Conservation (phyloP, 176 grass and related monocot species). For the Rhipidocladum racemiflorum region DNA sequence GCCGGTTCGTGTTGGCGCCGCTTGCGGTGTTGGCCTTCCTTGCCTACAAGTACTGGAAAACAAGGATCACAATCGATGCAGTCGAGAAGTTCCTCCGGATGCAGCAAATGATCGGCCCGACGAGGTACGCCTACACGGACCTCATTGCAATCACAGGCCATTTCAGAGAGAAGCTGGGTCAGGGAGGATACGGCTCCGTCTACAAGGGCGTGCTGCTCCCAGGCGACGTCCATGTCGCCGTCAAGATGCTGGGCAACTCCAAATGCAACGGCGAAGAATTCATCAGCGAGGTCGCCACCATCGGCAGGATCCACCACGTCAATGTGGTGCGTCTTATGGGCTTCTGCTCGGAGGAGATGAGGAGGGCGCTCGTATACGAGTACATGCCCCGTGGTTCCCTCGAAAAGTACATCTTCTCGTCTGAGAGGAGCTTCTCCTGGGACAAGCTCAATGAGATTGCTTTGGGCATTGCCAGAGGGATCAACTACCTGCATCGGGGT, state of each 20-base stretch:
- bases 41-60: constrained; percentile 37
- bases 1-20: constrained; percentile 19
- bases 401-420: constrained; percentile 46
- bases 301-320: constrained; percentile 52
- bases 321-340: constrained; percentile 37
- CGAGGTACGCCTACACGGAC: constrained; percentile 41
- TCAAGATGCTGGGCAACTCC: constrained; percentile 36
- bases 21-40: constrained; percentile 19
- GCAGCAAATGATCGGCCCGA: constrained; percentile 27
- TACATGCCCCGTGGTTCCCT: constrained; percentile 48
- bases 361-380: constrained; percentile 38
- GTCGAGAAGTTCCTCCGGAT: constrained; percentile 42
- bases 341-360: constrained; percentile 39
- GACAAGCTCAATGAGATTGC: constrained; percentile 8
- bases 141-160: constrained; percentile 51
- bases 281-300: constrained; percentile 50
- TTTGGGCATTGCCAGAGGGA: constrained; percentile 24
- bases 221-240: not conserved
- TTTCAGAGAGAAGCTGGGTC: constrained; percentile 46
- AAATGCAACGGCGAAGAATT: constrained; percentile 57
- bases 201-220: constrained; percentile 35
- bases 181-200: constrained; percentile 49
- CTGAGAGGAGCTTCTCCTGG: not conserved
- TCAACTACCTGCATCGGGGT: not conserved
- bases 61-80: not conserved